phyloP scores from a whole-genome alignment of 2,329 filamentous ascomycete species.

The Aspergillus sp. region DNA sequence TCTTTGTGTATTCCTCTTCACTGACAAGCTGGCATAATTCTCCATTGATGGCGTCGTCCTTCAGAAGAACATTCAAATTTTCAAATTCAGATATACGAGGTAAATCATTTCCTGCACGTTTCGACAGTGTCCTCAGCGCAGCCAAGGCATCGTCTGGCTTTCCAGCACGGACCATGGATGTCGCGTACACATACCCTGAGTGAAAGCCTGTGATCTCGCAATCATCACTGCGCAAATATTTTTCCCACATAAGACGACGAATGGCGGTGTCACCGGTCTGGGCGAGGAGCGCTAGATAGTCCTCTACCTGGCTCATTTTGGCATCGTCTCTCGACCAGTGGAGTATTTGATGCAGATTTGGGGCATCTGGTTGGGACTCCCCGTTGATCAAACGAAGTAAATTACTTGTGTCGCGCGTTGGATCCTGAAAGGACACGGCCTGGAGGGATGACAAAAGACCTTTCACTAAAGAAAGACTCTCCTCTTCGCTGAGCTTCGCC shows the following conservation, averaged over 20 bases:
- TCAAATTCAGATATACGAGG: conserved; percentile 25
- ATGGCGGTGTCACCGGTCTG: conserved; percentile 22
- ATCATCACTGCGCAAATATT: conserved; percentile 9
- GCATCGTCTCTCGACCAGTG: conserved; percentile 8
- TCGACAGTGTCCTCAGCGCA: conserved; percentile 26
- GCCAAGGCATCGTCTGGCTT: conserved; percentile 23
- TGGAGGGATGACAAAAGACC: conserved; percentile 23
- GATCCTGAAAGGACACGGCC: conserved; percentile 21
- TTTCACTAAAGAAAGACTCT: conserved; percentile 23
- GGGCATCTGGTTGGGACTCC: conserved; percentile 7
- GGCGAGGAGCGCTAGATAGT: conserved; percentile 28
- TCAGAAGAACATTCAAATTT: conserved; percentile 21
- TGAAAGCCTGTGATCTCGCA: conserved; percentile 5
- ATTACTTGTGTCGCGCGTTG: conserved; percentile 17
- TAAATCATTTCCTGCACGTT: conserved; percentile 19
- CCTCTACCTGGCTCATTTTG: conserved; percentile 4
- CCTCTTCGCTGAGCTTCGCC: background rate
- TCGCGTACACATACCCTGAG: conserved; percentile 26
- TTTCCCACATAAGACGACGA: conserved; percentile 25
- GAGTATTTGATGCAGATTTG: conserved; percentile 21
- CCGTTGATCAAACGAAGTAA: conserved; percentile 26
- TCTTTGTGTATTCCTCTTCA: conserved; percentile 18
- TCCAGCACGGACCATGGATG: conserved; percentile 23
- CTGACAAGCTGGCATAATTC: conserved; percentile 24
- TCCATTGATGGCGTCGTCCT: conserved; percentile 20